Evolutionary conservation across 2,329 filamentous ascomycete species (phyloP).

Genomic region (Pseudocercospora eumusae): DNA sequence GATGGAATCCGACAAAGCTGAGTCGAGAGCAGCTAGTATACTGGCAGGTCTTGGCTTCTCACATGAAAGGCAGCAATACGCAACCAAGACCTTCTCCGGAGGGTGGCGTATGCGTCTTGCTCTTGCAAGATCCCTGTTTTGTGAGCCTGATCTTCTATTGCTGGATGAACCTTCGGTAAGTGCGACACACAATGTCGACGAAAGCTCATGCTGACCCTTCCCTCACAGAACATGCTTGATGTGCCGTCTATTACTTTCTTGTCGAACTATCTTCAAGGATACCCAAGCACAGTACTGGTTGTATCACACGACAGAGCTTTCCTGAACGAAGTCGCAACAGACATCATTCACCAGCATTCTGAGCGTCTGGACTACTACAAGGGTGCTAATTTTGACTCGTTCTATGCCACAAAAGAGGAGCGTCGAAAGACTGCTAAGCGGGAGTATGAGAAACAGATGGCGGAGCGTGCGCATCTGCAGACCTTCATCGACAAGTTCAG

Average conservation of each 20-base stretch:
- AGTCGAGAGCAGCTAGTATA: conserved; percentile 92
- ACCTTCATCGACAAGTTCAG: conserved; percentile 99
- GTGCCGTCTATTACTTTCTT: conserved; percentile 99
- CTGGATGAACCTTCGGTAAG: conserved; percentile 86
- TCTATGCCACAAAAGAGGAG: conserved; percentile 97
- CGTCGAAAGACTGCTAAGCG: conserved; percentile 93
- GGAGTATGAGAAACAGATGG: conserved; percentile 99
- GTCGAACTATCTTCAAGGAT: conserved; percentile 88
- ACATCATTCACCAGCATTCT: conserved; percentile 98
- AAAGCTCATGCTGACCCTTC: not conserved
- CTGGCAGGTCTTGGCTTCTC: conserved; percentile 97
- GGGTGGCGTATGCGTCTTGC: conserved; percentile 99
- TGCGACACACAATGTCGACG: not conserved
- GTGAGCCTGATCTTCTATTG: conserved; percentile 90
- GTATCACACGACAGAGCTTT: conserved; percentile 99
- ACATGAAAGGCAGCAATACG: conserved; percentile 82
- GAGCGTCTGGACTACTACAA: conserved; percentile 98
- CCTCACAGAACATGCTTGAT: conserved; percentile 85
- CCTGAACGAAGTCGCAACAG: conserved; percentile 97
- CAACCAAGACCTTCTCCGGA: conserved; percentile 97
- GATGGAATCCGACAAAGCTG: conserved; percentile 99
- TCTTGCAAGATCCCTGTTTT: conserved; percentile 91
- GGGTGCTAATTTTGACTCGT: conserved; percentile 90
- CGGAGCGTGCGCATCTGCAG: conserved; percentile 86
- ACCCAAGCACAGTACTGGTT: conserved; percentile 92